A percentile compares a stretch with the other conserved stretches of the same genome.
These are phyloP conservation scores for Clavispora carvajalis DNA, from an alignment of 805 yeast species.

Conservation along the genomic window DNA sequence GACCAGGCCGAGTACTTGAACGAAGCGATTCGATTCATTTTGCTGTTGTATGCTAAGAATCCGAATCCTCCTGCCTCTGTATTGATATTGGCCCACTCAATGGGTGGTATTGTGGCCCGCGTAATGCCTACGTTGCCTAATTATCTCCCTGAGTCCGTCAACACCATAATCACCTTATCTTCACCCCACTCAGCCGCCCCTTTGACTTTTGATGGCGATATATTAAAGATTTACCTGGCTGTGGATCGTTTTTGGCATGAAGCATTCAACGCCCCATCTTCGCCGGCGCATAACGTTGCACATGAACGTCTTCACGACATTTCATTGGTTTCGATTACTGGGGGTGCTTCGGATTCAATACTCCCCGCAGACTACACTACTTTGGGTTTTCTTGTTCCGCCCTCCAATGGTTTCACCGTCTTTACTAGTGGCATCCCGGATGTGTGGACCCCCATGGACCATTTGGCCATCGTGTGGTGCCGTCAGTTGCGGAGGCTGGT, in stretches of 20 bases:
- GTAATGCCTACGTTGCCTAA: slow-evolving; percentile 77
- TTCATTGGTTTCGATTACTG: slow-evolving; percentile 79
- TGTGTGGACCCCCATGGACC: slow-evolving; percentile 94
- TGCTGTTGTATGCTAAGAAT: slow-evolving; percentile 54
- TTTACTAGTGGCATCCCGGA: slow-evolving; percentile 81
- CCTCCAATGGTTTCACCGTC: slow-evolving; percentile 72
- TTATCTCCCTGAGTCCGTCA: slow-evolving; percentile 65
- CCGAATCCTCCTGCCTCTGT: slow-evolving; percentile 59
- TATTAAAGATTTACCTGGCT: slow-evolving; percentile 65
- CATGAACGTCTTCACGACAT: slow-evolving; percentile 48
- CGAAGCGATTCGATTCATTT: slow-evolving; percentile 76
- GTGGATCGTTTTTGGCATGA: slow-evolving; percentile 78
- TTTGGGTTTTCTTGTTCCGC: slow-evolving; percentile 65
- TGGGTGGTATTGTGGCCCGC: slow-evolving; percentile 96
- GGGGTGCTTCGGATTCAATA: slow-evolving; percentile 73
- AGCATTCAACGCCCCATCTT: slow-evolving; percentile 36
- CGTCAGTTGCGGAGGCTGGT: slow-evolving; percentile 69
- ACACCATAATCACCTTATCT: slow-evolving; percentile 78
- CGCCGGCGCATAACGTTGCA: slow-evolving; percentile 27
- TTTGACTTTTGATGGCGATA: slow-evolving; percentile 86
- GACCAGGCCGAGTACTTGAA: slow-evolving; percentile 93
- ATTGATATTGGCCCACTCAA: slow-evolving; percentile 81
- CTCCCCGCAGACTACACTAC: slow-evolving; percentile 90
- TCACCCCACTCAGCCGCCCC: slow-evolving; percentile 94
- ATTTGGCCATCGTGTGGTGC: slow-evolving; percentile 95